These are phyloP conservation scores for Triticum timopheevii DNA, from an alignment of 176 grass and related monocot genomes.

Conservation along the genomic window DNA sequence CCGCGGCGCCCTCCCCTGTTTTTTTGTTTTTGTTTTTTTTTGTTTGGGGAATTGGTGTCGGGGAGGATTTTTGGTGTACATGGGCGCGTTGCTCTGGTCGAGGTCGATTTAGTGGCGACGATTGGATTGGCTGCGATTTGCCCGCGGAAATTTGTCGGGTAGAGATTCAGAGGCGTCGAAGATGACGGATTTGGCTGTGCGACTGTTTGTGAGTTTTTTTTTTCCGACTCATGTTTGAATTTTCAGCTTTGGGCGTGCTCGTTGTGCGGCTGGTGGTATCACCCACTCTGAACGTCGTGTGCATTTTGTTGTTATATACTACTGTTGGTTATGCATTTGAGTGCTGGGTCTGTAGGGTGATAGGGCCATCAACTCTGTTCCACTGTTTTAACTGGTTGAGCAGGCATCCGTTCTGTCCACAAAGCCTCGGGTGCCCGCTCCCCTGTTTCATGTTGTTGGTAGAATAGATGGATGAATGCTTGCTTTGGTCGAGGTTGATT, in stretches of 20 bases:
- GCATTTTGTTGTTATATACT: no score
- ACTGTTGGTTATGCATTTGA: no score
- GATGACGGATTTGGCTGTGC: not conserved
- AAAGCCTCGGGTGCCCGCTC: no score
- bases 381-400: no score
- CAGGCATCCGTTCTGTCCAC: no score
- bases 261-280: not conserved
- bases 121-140: not conserved
- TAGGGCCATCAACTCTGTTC: not conserved
- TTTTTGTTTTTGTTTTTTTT: not conserved
- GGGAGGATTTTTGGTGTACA: not conserved
- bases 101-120: not conserved
- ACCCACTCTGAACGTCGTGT: not conserved
- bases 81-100: not conserved
- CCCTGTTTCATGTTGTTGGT: not conserved
- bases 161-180: not conserved
- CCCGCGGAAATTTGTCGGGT: no score
- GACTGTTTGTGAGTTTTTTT: not conserved
- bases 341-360: no score
- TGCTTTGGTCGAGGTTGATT: not conserved
- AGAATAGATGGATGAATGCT: not conserved
- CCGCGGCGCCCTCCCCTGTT: not conserved
- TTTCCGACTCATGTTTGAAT: no score
- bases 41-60: not conserved
- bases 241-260: not conserved